Evolutionary conservation across 768 basidiomycete species (phyloP).

Genomic region (Macrolepiota dolichaula): DNA sequence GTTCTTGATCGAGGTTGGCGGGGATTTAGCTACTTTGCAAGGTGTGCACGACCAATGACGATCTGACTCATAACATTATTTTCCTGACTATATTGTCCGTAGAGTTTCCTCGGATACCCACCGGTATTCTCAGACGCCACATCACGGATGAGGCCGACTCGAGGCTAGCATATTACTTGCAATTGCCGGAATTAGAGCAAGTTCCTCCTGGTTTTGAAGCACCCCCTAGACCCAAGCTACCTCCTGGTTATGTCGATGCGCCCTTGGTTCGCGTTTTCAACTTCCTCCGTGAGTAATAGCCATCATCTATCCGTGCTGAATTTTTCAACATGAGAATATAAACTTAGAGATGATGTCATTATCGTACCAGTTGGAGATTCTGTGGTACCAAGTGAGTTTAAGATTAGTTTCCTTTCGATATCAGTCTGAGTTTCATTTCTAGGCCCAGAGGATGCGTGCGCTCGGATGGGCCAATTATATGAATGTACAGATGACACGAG

Average conservation of each 20-base stretch:
- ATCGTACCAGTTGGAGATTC: slow-evolving; percentile 88
- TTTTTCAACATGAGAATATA: neutral
- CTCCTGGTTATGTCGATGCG: slow-evolving; percentile 66
- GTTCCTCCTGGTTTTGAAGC: slow-evolving; percentile 39
- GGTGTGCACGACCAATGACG: slow-evolving; percentile 32
- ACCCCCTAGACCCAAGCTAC: slow-evolving; percentile 44
- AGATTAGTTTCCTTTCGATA: neutral
- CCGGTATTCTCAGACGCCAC: slow-evolving; percentile 57
- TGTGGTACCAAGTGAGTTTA: slow-evolving; percentile 65
- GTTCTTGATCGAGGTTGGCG: slow-evolving; percentile 70
- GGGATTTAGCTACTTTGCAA: slow-evolving; percentile 70
- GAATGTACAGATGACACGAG: slow-evolving; percentile 62
- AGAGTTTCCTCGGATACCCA: slow-evolving; percentile 76
- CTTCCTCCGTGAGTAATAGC: slow-evolving; percentile 69
- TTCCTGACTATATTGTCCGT: neutral
- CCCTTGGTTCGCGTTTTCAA: slow-evolving; percentile 86
- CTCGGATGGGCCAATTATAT: slow-evolving; percentile 85
- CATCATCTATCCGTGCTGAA: neutral
- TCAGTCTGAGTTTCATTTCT: slow-evolving; percentile 14
- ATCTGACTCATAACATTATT: neutral
- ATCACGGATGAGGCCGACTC: slow-evolving; percentile 73
- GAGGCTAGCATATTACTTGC: slow-evolving; percentile 62
- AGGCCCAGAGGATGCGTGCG: slow-evolving; percentile 76
- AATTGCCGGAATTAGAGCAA: slow-evolving; percentile 35
- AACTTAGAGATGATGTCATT: slow-evolving; percentile 82